Evolutionary conservation across 768 basidiomycete genomes (phyloP), one percentile per base, ranked within the genome.

Genomic region (Exidia glandulosa): DNA sequence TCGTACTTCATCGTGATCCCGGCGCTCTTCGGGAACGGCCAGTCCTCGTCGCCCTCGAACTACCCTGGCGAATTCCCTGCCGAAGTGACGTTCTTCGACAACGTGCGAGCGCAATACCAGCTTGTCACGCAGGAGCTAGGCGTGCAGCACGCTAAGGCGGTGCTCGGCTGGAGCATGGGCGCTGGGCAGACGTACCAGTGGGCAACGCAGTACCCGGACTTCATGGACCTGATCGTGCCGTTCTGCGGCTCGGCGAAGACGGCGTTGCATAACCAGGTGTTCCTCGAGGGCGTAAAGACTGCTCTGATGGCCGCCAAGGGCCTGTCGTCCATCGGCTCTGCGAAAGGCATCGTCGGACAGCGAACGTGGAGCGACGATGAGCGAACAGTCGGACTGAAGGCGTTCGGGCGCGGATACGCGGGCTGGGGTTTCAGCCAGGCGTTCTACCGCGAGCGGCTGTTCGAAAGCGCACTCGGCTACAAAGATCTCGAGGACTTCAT

Each of bases 101-200:
- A 45, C 41, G 16, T 45, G 10, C 41, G 41, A 6, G 41, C 41
- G 9, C 41, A 45, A 23, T 23, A 19, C 19, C 6, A 13, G 19
- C 41, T 45, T 1, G 19, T 45, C 41, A 37, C 36, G 36, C 6
- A 45, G 41, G 12, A 19, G 19, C 41, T 45, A 14, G 41, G 41
- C 16, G 41, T 45, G 19, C 16, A 29, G 41, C 45, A 59, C 29
- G 32, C 33, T 5, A 30, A 32, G 27, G 58, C 41, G 12, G 58
- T 59, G 4, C 30, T 48, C n/a, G 58, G 58, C 16, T 59, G 31
- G 13, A 48, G 41, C 19, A 59, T 59, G 58, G 58, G 58, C 23
- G 58, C 58, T 31, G 32, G 23, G 41, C 58, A 59, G 41, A 31
- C 58, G 14, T 59, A 59, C 48, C 58, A 59, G 32, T 59, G 58